Evolutionary conservation across 106 monocot species (phyloP).

Genomic region (Dioscorea dumetorum): DNA sequence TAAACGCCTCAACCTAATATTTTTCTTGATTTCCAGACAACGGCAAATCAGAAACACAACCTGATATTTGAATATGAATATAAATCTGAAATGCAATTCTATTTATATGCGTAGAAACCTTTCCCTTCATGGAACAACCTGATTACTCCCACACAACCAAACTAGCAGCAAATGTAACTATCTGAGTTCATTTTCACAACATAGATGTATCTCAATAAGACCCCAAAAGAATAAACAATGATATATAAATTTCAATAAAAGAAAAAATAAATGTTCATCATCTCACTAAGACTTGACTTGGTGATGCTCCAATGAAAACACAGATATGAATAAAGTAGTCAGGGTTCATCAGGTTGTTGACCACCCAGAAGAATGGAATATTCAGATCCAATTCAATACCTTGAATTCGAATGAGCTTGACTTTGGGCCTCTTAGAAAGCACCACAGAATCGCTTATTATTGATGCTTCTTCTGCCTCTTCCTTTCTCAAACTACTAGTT

Average conservation of each 20-base stretch:
- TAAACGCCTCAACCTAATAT: too few species aligned
- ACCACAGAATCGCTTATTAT: not conserved
- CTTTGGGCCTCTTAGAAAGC: constrained; percentile 12
- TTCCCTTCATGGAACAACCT: too few species aligned
- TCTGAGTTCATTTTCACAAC: too few species aligned
- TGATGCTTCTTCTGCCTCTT: not conserved
- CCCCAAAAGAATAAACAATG: constrained; percentile 5
- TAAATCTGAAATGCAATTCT: too few species aligned
- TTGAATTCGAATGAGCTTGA: constrained; percentile 73
- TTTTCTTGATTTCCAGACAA: too few species aligned
- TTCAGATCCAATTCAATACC: constrained; percentile 64
- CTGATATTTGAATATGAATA: too few species aligned
- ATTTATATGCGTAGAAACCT: too few species aligned
- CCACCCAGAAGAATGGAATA: constrained; percentile 78
- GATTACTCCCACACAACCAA: too few species aligned
- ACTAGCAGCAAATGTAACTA: too few species aligned
- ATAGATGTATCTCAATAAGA: too few species aligned
- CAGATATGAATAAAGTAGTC: constrained; percentile 84
- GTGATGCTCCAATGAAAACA: constrained; percentile 26
- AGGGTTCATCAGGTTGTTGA: constrained; percentile 76
- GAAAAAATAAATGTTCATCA: not conserved
- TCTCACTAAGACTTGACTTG: not conserved
- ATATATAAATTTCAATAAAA: too few species aligned
- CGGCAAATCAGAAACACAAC: too few species aligned
- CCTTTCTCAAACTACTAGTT: not conserved